Base-by-base conservation (phyloP, 306 rosid genomes). In the Rosa multiflora region DNA sequence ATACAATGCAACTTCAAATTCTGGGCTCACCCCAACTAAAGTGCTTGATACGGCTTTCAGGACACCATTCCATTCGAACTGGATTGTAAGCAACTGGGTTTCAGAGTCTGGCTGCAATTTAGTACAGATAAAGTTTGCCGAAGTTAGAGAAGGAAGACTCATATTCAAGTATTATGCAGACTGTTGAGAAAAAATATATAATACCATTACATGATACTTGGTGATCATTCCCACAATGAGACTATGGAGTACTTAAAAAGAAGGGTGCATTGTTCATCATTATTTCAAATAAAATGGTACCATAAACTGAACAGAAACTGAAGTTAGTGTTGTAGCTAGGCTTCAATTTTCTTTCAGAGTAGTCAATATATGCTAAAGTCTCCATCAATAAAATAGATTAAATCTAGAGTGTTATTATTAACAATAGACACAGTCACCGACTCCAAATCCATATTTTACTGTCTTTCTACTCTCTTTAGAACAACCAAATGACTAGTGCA, bases 1-100 rank as follows among this genome's bases (percentile, higher is more conserved):
- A 66, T 95, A 95, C 81, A 95, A 82, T 69, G 99, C 96, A 82
- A 92, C 66, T 88, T 95, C 99, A 75, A 95, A 95, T 86, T 95
- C 99, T 76, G 99, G 99, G 91, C 98, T 95, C 55, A 92, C 97
- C 87, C 99, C 99, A 72, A 95, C 80, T 86, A 94, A 83, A 77
- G 95, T 91, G 93, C 99, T 92, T 46, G 99, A 95, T 64, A 91
- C 88, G 29, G 99, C 86, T 85, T 95, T 95, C 70, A 95, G 91
- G 76, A 95, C 89, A 44, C 95, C 97, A 74, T 91, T 92, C 98
- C 99, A 95, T 83, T 92, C 95, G 79, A 95, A 95, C 85, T 95
- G 99, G 89, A 92, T 76, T 13, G 94, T 91, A 39, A 95, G 89
- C 78, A 92, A 87, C 87, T 95, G 99, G 81, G 97, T 88, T 86